Conservation (phyloP, 225 moss, liverwort and hornwort species). For the Marchantia paleacea region DNA sequence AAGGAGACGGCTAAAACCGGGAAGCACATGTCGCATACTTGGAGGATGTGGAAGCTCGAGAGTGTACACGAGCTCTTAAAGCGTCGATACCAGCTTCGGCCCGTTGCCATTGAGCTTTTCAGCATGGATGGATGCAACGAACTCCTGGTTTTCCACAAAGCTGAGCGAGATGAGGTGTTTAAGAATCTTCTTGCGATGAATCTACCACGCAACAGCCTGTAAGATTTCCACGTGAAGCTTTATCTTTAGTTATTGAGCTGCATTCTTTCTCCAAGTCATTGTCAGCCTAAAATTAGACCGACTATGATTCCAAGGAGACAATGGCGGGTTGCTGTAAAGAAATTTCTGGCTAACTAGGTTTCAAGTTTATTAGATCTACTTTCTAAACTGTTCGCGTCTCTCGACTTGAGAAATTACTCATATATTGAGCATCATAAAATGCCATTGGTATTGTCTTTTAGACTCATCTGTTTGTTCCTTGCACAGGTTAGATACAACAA, state of each 20-base stretch:
- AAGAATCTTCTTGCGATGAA: slow-evolving; percentile 92
- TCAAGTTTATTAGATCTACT: neutral
- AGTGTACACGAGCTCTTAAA: slow-evolving; percentile 97
- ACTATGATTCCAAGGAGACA: neutral
- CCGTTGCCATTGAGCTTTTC: slow-evolving; percentile 95
- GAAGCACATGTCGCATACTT: slow-evolving; percentile 64
- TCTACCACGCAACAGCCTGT: slow-evolving; percentile 96
- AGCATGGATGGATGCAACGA: slow-evolving; percentile 99
- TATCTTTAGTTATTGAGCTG: neutral
- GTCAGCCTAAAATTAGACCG: neutral
- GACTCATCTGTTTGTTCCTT: neutral
- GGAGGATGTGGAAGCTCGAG: slow-evolving; percentile 98
- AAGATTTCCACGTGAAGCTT: slow-evolving; percentile 26
- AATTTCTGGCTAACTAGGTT: neutral
- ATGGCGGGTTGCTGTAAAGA: neutral
- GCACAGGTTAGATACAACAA: slow-evolving; percentile 87
- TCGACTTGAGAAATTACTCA: neutral
- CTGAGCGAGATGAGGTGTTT: slow-evolving; percentile 93
- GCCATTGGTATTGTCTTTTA: no score
- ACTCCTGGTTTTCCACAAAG: slow-evolving; percentile 89
- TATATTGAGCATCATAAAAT: no score
- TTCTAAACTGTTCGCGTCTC: neutral
- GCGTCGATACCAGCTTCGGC: slow-evolving; percentile 98
- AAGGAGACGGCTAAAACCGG: slow-evolving; percentile 67
- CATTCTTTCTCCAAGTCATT: neutral